Evolutionary conservation across 1,284 basidiomycete species (phyloP).

Genomic region (Irpex lacteus): DNA sequence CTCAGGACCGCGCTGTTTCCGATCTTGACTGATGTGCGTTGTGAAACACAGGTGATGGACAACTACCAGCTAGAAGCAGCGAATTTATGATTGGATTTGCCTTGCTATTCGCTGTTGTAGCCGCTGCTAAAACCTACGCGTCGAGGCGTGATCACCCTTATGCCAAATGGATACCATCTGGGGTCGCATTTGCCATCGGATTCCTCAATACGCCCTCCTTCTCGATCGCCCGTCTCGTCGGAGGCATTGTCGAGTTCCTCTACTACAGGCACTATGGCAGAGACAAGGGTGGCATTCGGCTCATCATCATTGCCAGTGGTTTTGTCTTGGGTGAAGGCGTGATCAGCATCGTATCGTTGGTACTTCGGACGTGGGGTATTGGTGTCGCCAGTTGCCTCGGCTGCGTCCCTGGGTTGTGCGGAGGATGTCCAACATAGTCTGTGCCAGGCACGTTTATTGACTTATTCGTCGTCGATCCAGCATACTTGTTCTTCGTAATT

Average conservation of each 20-base stretch:
- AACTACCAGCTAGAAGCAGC: slow-evolving; percentile 76
- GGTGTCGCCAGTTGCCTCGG: slow-evolving; percentile 83
- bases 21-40: background rate
- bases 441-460: background rate
- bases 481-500: background rate
- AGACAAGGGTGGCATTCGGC: slow-evolving; percentile 55
- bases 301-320: slow-evolving; percentile 90
- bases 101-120: slow-evolving; percentile 62
- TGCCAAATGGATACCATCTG: slow-evolving; percentile 82
- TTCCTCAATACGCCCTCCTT: slow-evolving; percentile 97
- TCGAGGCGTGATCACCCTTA: slow-evolving; percentile 43
- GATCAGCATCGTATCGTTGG: slow-evolving; percentile 77
- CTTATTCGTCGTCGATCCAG: background rate
- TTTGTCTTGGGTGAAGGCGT: slow-evolving; percentile 96
- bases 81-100: slow-evolving; percentile 83
- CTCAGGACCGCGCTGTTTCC: background rate
- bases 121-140: slow-evolving; percentile 67
- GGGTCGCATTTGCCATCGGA: slow-evolving; percentile 85
- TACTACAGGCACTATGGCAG: slow-evolving; percentile 54
- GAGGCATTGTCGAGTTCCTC: slow-evolving; percentile 78
- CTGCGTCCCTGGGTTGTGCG: slow-evolving; percentile 72
- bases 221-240: slow-evolving; percentile 87
- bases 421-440: slow-evolving; percentile 47
- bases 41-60: slow-evolving; percentile 61
- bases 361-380: slow-evolving; percentile 73